These are phyloP conservation scores for Xylariomycetidae sp. DNA, from an alignment of 2,329 filamentous ascomycete genomes.

Conservation along the genomic window DNA sequence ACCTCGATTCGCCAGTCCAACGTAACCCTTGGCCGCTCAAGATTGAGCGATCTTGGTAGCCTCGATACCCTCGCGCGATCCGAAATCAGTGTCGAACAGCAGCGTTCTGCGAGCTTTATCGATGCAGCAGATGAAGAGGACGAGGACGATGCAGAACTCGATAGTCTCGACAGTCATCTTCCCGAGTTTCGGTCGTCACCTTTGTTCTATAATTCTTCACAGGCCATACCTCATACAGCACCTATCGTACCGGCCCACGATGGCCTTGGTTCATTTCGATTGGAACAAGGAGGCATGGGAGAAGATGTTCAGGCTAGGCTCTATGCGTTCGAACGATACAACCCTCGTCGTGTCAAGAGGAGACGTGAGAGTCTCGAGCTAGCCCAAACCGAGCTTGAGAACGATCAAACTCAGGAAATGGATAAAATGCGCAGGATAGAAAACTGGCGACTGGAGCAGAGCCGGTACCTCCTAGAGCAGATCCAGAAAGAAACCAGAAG, in stretches of 20 bases:
- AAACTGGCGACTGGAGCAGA: conserved; percentile 88
- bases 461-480: conserved; percentile 76
- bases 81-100: conserved; percentile 41
- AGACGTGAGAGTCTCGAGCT: conserved; percentile 50
- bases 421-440: conserved; percentile 84
- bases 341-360: conserved; percentile 61
- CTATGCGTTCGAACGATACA: conserved; percentile 84
- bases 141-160: conserved; percentile 71
- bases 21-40: conserved; percentile 63
- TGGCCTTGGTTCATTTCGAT: conserved; percentile 78
- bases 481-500: conserved; percentile 78
- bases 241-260: conserved; percentile 88
- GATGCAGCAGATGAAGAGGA: conserved; percentile 40
- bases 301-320: conserved; percentile 72
- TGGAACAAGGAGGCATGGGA: conserved; percentile 51
- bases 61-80: conserved; percentile 65
- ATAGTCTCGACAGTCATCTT: conserved; percentile 88
- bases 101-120: conserved; percentile 34
- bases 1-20: conserved; percentile 65
- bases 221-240: conserved; percentile 49
- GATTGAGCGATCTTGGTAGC: conserved; percentile 76
- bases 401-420: conserved; percentile 55
- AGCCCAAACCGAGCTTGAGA: conserved; percentile 46
- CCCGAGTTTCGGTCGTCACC: conserved; percentile 74
- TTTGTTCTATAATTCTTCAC: conserved; percentile 33